Evolutionary conservation across 2,329 filamentous ascomycete genomes (phyloP).

Genomic region (Colletotrichum sublineola): DNA sequence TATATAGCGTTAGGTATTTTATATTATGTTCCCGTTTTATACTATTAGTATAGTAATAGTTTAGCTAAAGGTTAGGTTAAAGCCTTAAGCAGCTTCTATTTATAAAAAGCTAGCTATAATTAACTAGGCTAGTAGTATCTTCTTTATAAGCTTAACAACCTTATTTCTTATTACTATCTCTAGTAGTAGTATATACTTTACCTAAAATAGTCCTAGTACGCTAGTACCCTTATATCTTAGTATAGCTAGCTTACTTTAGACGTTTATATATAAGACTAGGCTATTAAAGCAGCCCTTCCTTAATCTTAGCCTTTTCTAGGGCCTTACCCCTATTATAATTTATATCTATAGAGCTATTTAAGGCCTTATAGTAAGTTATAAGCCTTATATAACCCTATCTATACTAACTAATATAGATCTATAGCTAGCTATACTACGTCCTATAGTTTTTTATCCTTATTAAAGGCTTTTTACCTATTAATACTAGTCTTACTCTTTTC

Average conservation of each 20-base stretch:
- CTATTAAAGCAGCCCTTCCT: not conserved
- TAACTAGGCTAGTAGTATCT: slow-evolving; percentile 11
- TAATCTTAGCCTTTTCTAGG: slow-evolving; percentile 10
- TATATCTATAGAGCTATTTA: slow-evolving; percentile 6
- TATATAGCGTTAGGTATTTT: not conserved
- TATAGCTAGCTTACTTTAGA: not conserved
- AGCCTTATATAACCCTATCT: too few relatives aligned
- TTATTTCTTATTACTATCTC: slow-evolving; percentile 26
- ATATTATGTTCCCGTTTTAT: not conserved
- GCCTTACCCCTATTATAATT: not conserved
- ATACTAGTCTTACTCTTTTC: slow-evolving; percentile 43
- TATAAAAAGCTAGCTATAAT: slow-evolving; percentile 3
- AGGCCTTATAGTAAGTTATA: slow-evolving; percentile 1
- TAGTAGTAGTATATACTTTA: slow-evolving; percentile 19
- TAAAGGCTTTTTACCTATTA: slow-evolving; percentile 30
- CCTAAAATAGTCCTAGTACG: slow-evolving; percentile 1
- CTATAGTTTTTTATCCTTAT: too few relatives aligned
- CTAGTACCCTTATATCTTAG: slow-evolving; percentile 15
- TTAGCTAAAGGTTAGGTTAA: not conserved
- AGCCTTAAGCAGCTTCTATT: not conserved
- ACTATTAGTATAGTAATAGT: not conserved
- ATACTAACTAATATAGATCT: too few relatives aligned
- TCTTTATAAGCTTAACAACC: slow-evolving; percentile 13
- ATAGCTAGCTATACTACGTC: not conserved
- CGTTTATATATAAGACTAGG: slow-evolving; percentile 2